phyloP scores from a whole-genome alignment of 2,329 filamentous ascomycete species.

The Chaetomiaceae sp. region DNA sequence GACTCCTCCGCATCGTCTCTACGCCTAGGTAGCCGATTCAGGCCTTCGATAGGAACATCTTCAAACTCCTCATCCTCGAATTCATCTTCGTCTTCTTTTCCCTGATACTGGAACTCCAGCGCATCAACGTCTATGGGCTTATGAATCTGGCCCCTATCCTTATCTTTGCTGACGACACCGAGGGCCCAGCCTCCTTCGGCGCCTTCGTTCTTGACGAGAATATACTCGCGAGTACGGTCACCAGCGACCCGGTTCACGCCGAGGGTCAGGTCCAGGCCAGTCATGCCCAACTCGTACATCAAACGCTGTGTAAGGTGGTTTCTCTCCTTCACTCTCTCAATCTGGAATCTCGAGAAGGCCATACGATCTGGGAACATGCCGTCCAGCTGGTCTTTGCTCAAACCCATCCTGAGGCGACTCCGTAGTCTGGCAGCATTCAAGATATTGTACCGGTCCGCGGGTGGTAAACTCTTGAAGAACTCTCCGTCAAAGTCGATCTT shows the following conservation, averaged over 20 bases:
- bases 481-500: slow-evolving; percentile 97
- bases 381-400: slow-evolving; percentile 93
- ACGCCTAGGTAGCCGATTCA: slow-evolving; percentile 74
- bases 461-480: slow-evolving; percentile 88
- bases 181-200: slow-evolving; percentile 95
- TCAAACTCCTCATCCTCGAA: slow-evolving; percentile 82
- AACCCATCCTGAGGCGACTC: slow-evolving; percentile 87
- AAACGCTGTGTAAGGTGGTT: slow-evolving; percentile 92
- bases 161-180: slow-evolving; percentile 84
- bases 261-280: slow-evolving; percentile 66
- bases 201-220: slow-evolving; percentile 91
- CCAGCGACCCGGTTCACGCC: slow-evolving; percentile 67
- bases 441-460: slow-evolving; percentile 93
- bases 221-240: slow-evolving; percentile 89
- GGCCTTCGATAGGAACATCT: slow-evolving; percentile 83
- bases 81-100: slow-evolving; percentile 54
- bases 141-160: slow-evolving; percentile 70
- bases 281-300: slow-evolving; percentile 93
- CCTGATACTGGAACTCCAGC: slow-evolving; percentile 53
- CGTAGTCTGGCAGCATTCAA: slow-evolving; percentile 86
- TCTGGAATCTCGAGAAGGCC: slow-evolving; percentile 95
- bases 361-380: slow-evolving; percentile 96
- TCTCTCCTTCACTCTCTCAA: slow-evolving; percentile 85
- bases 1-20: slow-evolving; percentile 47
- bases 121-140: slow-evolving; percentile 91